A percentile compares a stretch with the other conserved stretches of the same genome.
phyloP scores from a whole-genome alignment of 768 basidiomycete species.

The Trametes gibbosa region DNA sequence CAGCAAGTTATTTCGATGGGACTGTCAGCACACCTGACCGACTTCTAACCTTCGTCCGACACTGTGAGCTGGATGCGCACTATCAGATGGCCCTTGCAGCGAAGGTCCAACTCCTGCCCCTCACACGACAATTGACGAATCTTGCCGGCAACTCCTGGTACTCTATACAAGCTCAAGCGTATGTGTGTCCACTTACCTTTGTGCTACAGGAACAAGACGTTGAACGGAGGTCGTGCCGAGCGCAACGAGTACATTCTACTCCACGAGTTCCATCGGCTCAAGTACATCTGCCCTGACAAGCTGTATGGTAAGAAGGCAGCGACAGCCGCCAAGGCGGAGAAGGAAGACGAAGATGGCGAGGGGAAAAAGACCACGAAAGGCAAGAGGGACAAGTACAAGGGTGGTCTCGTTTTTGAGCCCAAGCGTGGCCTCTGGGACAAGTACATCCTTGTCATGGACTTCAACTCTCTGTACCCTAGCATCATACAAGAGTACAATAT shows the following conservation, averaged over 20 bases:
- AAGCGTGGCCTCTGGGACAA: constrained; percentile 96
- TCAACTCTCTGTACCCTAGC: constrained; percentile 98
- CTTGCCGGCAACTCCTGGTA: constrained; percentile 97
- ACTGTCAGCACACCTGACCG: constrained; percentile 71
- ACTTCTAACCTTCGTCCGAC: constrained; percentile 84
- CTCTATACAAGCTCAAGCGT: background rate
- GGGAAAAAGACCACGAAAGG: constrained; percentile 54
- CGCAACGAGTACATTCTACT: constrained; percentile 98
- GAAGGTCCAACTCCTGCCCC: constrained; percentile 89
- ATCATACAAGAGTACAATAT: constrained; percentile 99
- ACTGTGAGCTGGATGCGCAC: constrained; percentile 95
- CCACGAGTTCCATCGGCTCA: constrained; percentile 95
- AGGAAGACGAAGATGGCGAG: constrained; percentile 46
- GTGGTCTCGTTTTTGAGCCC: constrained; percentile 96
- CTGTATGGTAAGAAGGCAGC: constrained; percentile 73
- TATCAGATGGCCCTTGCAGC: constrained; percentile 96
- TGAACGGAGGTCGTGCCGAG: constrained; percentile 97
- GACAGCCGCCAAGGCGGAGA: constrained; percentile 49
- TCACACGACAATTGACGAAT: constrained; percentile 92
- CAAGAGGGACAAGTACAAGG: constrained; percentile 95
- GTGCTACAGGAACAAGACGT: constrained; percentile 81
- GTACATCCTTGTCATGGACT: constrained; percentile 98
- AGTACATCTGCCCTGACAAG: constrained; percentile 97
- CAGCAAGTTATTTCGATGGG: constrained; percentile 85
- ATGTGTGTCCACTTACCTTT: background rate